Evolutionary conservation across 1,139 yeast species (phyloP), one percentile per base, ranked within the genome.

Genomic region (Saccharomyces hybrid): DNA sequence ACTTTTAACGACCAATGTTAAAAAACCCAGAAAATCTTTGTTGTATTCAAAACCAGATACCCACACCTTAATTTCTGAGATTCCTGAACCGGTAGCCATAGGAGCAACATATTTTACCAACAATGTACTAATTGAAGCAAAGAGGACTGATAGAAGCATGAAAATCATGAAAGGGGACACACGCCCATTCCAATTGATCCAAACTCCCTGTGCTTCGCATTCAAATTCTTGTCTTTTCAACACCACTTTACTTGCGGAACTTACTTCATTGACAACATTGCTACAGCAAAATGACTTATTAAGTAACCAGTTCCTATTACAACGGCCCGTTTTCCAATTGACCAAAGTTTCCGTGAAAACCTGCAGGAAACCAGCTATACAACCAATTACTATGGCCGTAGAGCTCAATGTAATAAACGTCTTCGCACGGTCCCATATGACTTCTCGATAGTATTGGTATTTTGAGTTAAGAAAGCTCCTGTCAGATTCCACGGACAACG

Each of bases 71-170:
- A 95, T 93, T 69, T 95, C 99, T 5, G 97, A 86, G 50, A 95
- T 95, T 0, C 99, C 99, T 2, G 96, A 88, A 0, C 99, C 99
- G 0, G 99, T 95, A 0, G 99, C 99, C 55, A 84, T 78, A 0
- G 97, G 97, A 0, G 97, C 93, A 64, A 81, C 84, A 23, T 71
- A 70, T 61, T 81, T 77, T 49, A 95, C 97, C 48, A 89, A 68
- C 13, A 77, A 69, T 0, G 95, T 89, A 1, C 97, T 83, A 8
- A 78, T 62, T 11, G 76, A 71, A 0, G 95, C 86, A 65, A 91
- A 83, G 0, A 74, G 19, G 0, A 85, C 70, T 3, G 96, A 86
- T 1, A 86, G 71, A 0, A 73, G 11, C 2, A 89, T 76, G 66
- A 83, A 91, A 1, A 81, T 65, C 1, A 82, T 1, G 65, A 88